Conservation (phyloP, 805 yeast genomes). For the Naumovozyma castellii region DNA sequence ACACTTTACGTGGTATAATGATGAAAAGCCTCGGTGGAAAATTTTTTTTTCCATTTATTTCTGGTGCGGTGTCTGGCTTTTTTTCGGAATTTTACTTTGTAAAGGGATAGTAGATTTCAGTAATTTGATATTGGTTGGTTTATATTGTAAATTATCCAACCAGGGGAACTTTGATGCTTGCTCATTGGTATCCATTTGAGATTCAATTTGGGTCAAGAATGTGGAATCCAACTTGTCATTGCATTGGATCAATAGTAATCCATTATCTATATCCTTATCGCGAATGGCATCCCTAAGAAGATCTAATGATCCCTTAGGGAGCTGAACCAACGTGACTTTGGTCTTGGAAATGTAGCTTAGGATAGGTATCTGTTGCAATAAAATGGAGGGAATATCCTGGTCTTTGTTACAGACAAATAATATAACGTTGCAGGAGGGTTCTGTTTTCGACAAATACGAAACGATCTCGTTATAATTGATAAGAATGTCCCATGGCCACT, state of each 20-base stretch:
- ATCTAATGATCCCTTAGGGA: conserved; percentile 40
- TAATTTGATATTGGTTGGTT: conserved; percentile 12
- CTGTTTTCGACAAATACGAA: conserved; percentile 29
- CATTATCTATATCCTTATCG: conserved; percentile 8
- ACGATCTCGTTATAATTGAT: conserved; percentile 45
- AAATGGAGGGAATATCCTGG: conserved; percentile 36
- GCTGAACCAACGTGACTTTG: conserved; percentile 45
- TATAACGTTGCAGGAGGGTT: conserved; percentile 6
- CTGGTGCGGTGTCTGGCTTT: not conserved
- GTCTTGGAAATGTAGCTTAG: conserved; percentile 34
- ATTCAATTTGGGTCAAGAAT: conserved; percentile 13
- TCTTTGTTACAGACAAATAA: conserved; percentile 57
- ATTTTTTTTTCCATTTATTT: not conserved
- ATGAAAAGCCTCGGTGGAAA: no score
- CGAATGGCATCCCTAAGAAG: conserved; percentile 7
- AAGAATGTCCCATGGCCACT: conserved; percentile 17
- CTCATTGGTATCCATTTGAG: conserved; percentile 9
- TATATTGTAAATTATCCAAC: conserved; percentile 17
- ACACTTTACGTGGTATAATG: no score
- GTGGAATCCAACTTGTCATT: conserved; percentile 14
- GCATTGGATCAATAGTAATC: conserved; percentile 18
- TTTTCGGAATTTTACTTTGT: conserved; percentile 2
- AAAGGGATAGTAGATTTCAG: conserved; percentile 18
- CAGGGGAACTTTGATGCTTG: conserved; percentile 14
- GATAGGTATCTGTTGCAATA: conserved; percentile 51